Evolutionary conservation across 495 filamentous ascomycete species (phyloP).

Genomic region (Pseudomonodictys pantanalensis): DNA sequence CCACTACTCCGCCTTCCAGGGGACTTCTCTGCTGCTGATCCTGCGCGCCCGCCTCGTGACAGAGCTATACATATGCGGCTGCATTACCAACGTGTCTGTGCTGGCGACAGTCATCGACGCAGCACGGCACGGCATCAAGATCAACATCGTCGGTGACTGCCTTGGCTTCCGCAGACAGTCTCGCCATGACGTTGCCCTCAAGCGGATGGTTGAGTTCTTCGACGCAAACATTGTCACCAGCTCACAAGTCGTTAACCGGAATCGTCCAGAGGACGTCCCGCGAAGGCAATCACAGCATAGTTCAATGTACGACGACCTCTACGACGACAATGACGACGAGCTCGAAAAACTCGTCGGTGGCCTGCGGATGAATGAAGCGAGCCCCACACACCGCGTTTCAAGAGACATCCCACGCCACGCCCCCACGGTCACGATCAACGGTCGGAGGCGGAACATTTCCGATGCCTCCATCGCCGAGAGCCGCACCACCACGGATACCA

Average conservation of each 20-base stretch:
- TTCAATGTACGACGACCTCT: no score
- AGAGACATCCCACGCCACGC: background rate
- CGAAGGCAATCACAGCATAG: no score
- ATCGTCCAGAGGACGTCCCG: background rate
- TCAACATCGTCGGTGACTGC: constrained; percentile 86
- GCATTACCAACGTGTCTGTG: constrained; percentile 83
- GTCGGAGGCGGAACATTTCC: constrained; percentile 16
- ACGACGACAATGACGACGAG: constrained; percentile 10
- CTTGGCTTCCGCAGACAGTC: constrained; percentile 73
- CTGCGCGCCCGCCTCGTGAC: constrained; percentile 78
- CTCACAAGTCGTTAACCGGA: constrained; percentile 52
- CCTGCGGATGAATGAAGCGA: constrained; percentile 7
- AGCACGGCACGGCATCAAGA: constrained; percentile 76
- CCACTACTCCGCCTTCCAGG: constrained; percentile 84
- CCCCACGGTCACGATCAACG: constrained; percentile 17
- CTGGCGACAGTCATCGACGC: constrained; percentile 93
- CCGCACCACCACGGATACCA: constrained; percentile 21
- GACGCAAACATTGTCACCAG: constrained; percentile 65
- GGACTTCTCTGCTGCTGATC: constrained; percentile 64
- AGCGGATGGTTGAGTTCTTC: constrained; percentile 70
- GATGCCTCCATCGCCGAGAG: constrained; percentile 19
- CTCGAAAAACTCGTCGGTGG: constrained; percentile 16
- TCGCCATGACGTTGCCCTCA: constrained; percentile 73
- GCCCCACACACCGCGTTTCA: background rate
- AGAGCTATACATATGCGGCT: constrained; percentile 86